phyloP scores from a whole-genome alignment of 768 basidiomycete genomes.

The Erythrobasidium yunnanense region DNA sequence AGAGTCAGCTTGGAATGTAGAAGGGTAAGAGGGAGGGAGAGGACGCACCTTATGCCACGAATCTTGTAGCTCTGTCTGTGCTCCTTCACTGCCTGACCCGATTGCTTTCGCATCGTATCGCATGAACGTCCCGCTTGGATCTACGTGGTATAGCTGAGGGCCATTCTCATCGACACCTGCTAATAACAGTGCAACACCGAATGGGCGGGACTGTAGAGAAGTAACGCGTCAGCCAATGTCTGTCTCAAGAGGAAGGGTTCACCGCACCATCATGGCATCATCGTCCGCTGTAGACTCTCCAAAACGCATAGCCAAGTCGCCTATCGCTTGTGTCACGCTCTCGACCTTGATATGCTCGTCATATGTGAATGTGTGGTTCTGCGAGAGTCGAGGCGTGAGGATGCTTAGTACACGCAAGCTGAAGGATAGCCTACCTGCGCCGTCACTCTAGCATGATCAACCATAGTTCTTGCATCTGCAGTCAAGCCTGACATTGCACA shows the following conservation, averaged over 20 bases:
- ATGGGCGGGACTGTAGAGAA: conserved; percentile 70
- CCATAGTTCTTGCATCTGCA: conserved; percentile 97
- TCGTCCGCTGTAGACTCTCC: conserved; percentile 70
- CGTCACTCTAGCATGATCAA: conserved; percentile 97
- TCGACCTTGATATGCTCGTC: conserved; percentile 95
- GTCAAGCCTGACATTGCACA: conserved; percentile 94
- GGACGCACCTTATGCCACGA: conserved; percentile 78
- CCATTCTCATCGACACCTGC: conserved; percentile 95
- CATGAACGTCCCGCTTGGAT: conserved; percentile 94
- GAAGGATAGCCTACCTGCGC: conserved; percentile 44
- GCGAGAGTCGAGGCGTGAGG: neutral
- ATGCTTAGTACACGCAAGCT: neutral
- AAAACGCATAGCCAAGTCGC: conserved; percentile 89
- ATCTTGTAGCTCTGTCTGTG: conserved; percentile 91
- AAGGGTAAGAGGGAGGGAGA: neutral
- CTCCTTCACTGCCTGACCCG: conserved; percentile 93
- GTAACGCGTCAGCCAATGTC: neutral
- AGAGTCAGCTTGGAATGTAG: neutral
- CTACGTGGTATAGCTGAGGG: conserved; percentile 95
- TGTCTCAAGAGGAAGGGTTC: neutral
- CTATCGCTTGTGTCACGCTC: conserved; percentile 94
- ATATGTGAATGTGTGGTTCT: conserved; percentile 92
- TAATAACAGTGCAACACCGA: conserved; percentile 92
- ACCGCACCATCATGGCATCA: conserved; percentile 28
- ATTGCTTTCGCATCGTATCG: conserved; percentile 97